Evolutionary conservation across 2,329 filamentous ascomycete species (phyloP).

Genomic region (Pestalotiopsis sp.): DNA sequence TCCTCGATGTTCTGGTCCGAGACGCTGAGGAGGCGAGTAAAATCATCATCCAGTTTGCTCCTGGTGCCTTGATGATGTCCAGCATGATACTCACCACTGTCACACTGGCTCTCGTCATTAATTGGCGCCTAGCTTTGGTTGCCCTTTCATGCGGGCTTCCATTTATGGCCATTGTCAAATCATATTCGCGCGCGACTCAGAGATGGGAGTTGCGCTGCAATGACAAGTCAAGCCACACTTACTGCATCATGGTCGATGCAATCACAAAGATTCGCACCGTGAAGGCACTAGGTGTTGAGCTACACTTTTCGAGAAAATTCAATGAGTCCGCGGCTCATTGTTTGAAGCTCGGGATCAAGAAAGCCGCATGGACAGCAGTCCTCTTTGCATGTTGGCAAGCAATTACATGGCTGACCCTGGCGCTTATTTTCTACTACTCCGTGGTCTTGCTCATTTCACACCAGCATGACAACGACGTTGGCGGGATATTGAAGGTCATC

Average conservation of each 20-base stretch:
- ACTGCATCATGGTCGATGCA: slow-evolving; percentile 70
- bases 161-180: slow-evolving; percentile 65
- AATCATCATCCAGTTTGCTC: slow-evolving; percentile 76
- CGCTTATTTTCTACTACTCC: slow-evolving; percentile 84
- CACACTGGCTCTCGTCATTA: slow-evolving; percentile 71
- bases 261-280: slow-evolving; percentile 81
- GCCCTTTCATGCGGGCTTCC: slow-evolving; percentile 69
- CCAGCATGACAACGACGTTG: slow-evolving; percentile 45
- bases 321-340: slow-evolving; percentile 49
- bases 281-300: slow-evolving; percentile 72
- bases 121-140: slow-evolving; percentile 82
- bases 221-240: slow-evolving; percentile 59
- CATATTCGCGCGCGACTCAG: slow-evolving; percentile 65
- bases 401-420: slow-evolving; percentile 70
- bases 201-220: slow-evolving; percentile 75
- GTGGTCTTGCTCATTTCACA: slow-evolving; percentile 59
- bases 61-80: slow-evolving; percentile 66
- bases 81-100: slow-evolving; percentile 71
- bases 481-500: slow-evolving; percentile 71
- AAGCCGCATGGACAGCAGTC: slow-evolving; percentile 67
- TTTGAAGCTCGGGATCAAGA: slow-evolving; percentile 62
- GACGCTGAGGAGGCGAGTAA: slow-evolving; percentile 88
- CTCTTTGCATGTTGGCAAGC: slow-evolving; percentile 80
- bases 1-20: slow-evolving; percentile 75
- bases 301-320: slow-evolving; percentile 69